Conservation (phyloP, 129 eudicot species). For the Flaveria sonorensis region DNA sequence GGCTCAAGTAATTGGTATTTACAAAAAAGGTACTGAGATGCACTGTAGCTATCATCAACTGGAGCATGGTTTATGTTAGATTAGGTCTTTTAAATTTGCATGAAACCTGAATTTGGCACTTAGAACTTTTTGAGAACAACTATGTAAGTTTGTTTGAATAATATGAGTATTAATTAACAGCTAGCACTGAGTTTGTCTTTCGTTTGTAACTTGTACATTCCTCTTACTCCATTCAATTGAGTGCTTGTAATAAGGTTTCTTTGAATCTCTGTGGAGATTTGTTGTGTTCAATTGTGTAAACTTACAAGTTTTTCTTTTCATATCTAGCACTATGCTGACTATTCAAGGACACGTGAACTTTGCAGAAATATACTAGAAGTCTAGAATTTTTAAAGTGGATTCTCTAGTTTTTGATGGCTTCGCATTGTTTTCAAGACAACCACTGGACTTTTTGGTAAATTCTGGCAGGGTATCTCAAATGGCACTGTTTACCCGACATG, state of each 20-base stretch:
- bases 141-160: background rate
- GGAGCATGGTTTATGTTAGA: background rate
- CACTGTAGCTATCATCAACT: background rate
- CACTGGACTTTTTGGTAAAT: slow-evolving; percentile 9
- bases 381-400: background rate
- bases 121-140: background rate
- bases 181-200: background rate
- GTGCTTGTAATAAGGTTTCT: background rate
- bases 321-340: slow-evolving; percentile 25
- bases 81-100: background rate
- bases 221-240: background rate
- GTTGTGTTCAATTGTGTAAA: background rate
- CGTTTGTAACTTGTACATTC: slow-evolving; percentile 4
- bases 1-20: background rate
- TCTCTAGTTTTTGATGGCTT: background rate
- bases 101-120: background rate
- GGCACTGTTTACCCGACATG: slow-evolving; percentile 25
- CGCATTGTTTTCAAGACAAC: background rate
- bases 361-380: slow-evolving; percentile 13
- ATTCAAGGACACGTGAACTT: background rate
- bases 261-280: slow-evolving; percentile 2
- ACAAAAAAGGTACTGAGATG: background rate
- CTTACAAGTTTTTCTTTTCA: background rate
- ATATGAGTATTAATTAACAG: background rate
- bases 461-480: slow-evolving; percentile 16